phyloP scores from a whole-genome alignment of 768 basidiomycete genomes.

The Leccinum barrowsii region DNA sequence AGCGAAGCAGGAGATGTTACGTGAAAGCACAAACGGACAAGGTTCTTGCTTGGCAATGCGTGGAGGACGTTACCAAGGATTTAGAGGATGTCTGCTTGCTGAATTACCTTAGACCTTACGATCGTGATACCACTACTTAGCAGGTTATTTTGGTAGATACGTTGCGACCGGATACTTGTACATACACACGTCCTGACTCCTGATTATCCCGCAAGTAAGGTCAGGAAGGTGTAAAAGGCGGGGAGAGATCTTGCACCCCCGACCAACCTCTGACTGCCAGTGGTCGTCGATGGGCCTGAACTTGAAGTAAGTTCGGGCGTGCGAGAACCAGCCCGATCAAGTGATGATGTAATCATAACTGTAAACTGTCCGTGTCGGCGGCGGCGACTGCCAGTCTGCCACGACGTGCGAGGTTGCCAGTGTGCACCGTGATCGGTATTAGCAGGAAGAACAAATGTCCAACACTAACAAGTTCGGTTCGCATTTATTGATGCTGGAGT shows the following conservation, averaged over 20 bases:
- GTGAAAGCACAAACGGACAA: slow-evolving; percentile 14
- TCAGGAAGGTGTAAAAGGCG: slow-evolving; percentile 8
- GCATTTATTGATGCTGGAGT: not conserved
- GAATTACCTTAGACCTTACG: slow-evolving; percentile 5
- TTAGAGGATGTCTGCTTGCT: slow-evolving; percentile 7
- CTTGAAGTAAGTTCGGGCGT: too few relatives aligned
- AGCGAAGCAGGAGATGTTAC: slow-evolving; percentile 4
- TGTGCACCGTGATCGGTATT: not conserved
- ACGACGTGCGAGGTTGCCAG: too few relatives aligned
- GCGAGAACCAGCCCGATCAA: too few relatives aligned
- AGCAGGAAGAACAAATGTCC: not conserved
- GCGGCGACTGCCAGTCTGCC: too few relatives aligned
- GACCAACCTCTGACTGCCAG: too few relatives aligned
- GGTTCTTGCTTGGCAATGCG: slow-evolving; percentile 13
- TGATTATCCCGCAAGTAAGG: not conserved
- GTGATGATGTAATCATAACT: too few relatives aligned
- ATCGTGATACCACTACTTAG: slow-evolving; percentile 1
- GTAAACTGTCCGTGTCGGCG: too few relatives aligned
- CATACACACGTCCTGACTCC: not conserved
- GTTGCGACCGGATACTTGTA: not conserved
- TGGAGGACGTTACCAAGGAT: slow-evolving; percentile 5
- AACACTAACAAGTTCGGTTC: slow-evolving; percentile 4
- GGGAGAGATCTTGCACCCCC: too few relatives aligned
- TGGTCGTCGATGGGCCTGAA: too few relatives aligned
- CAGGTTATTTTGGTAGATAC: not conserved